Evolutionary conservation across 2,329 filamentous ascomycete genomes (phyloP).

Genomic region (Venturia oleaginea): DNA sequence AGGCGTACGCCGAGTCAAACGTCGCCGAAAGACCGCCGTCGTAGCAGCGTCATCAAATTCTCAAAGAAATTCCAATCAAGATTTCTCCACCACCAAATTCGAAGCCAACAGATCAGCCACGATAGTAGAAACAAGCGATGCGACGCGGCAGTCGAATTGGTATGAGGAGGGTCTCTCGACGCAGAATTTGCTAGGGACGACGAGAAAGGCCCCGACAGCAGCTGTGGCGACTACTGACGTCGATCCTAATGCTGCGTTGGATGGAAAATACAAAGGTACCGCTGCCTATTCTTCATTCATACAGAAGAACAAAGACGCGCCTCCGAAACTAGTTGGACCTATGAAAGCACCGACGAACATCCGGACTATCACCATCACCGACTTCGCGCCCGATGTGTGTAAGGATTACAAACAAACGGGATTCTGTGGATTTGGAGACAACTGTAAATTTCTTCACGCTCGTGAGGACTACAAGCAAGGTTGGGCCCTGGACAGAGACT

Average conservation of each 20-base stretch:
- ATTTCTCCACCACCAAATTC: conserved; percentile 41
- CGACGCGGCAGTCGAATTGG: conserved; percentile 84
- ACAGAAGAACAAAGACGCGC: conserved; percentile 69
- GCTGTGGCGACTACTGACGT: background rate
- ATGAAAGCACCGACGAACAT: conserved; percentile 85
- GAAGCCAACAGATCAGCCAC: conserved; percentile 52
- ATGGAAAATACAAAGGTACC: conserved; percentile 69
- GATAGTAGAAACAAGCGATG: conserved; percentile 67
- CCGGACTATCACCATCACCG: conserved; percentile 78
- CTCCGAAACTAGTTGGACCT: conserved; percentile 64
- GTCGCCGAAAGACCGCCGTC: conserved; percentile 60
- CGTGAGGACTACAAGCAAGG: conserved; percentile 78
- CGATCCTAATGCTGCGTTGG: conserved; percentile 11
- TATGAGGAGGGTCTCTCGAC: conserved; percentile 58
- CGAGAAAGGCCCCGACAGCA: conserved; percentile 31
- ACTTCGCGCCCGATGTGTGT: conserved; percentile 88
- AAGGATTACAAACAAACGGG: conserved; percentile 58
- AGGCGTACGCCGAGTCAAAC: conserved; percentile 66
- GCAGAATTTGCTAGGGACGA: conserved; percentile 52
- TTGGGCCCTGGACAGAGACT: conserved; percentile 91
- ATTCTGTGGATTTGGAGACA: conserved; percentile 65
- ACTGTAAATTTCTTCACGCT: conserved; percentile 72
- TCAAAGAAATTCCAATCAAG: conserved; percentile 15
- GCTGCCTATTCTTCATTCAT: conserved; percentile 68
- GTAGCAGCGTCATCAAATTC: conserved; percentile 57